A percentile compares a stretch with the other conserved stretches of the same genome.
phyloP scores from a whole-genome alignment of 2,329 filamentous ascomycete species.

The Penicillium sp. region DNA sequence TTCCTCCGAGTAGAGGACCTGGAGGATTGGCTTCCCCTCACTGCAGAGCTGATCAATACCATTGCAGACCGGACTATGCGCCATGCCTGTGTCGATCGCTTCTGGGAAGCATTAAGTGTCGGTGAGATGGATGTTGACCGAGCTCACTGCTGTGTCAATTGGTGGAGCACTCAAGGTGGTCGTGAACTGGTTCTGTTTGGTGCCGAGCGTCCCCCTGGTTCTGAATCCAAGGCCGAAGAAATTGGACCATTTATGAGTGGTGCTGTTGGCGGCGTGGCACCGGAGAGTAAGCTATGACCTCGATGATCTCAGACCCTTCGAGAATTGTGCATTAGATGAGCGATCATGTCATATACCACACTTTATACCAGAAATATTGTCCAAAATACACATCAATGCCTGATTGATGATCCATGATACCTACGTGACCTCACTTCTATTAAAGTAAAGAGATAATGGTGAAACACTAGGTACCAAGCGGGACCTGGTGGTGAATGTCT shows the following conservation, averaged over 20 bases:
- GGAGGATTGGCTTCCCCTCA: conserved; percentile 76
- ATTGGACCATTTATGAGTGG: conserved; percentile 56
- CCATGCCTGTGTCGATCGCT: conserved; percentile 65
- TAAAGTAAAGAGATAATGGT: neutral
- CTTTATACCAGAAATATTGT: neutral
- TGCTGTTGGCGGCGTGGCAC: conserved; percentile 42
- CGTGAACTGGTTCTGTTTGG: conserved; percentile 57
- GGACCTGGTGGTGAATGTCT: too few species aligned
- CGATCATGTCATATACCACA: conserved; percentile 6
- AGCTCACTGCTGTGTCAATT: conserved; percentile 73
- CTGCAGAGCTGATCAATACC: conserved; percentile 65
- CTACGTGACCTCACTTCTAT: too few species aligned
- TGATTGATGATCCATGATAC: too few species aligned
- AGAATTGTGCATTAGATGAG: conserved; percentile 8
- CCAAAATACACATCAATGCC: neutral
- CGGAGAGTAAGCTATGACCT: conserved; percentile 51
- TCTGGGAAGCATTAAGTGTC: conserved; percentile 76
- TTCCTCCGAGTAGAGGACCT: conserved; percentile 69
- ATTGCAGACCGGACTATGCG: conserved; percentile 64
- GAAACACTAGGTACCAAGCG: neutral
- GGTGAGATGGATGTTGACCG: conserved; percentile 89
- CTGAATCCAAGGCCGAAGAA: conserved; percentile 20
- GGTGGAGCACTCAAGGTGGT: conserved; percentile 74
- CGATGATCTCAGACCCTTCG: conserved; percentile 6
- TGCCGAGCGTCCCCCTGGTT: conserved; percentile 15